These are phyloP conservation scores for Solanum piurae DNA, from an alignment of 257 asterid genomes.

Conservation along the genomic window DNA sequence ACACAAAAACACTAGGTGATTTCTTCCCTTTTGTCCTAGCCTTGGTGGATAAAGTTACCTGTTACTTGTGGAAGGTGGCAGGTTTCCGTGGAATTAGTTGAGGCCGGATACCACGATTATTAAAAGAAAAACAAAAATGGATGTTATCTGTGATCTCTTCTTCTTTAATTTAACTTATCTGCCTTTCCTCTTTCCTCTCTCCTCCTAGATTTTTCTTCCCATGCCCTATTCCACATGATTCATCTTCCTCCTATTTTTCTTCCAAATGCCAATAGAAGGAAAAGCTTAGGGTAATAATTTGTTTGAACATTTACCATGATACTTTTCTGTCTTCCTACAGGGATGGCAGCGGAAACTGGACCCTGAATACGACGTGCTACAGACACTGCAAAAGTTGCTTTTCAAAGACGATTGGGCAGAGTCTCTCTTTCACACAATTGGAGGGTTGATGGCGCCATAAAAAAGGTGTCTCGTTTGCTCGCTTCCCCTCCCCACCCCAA, in stretches of 20 bases:
- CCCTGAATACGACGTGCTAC: constrained; percentile 62
- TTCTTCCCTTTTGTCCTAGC: neutral
- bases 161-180: neutral
- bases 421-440: constrained; percentile 65
- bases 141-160: neutral
- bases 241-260: neutral
- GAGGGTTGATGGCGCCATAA: constrained; percentile 78
- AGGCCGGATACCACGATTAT: neutral
- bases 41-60: neutral
- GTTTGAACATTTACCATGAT: neutral
- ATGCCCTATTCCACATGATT: neutral
- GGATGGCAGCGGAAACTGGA: constrained; percentile 96
- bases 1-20: neutral
- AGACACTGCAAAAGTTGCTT: constrained; percentile 52
- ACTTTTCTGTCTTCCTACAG: constrained; percentile 18
- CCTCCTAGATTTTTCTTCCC: neutral
- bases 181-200: neutral
- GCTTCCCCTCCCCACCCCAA: neutral
- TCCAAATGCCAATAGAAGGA: neutral
- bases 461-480: neutral
- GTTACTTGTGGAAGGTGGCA: neutral
- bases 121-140: neutral
- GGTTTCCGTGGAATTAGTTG: neutral
- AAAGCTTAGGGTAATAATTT: neutral
- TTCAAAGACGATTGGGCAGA: constrained; percentile 73